Evolutionary conservation across 2,329 filamentous ascomycete species (phyloP), one percentile per base, ranked within the genome.

Genomic region (Hypoxylon sp.): DNA sequence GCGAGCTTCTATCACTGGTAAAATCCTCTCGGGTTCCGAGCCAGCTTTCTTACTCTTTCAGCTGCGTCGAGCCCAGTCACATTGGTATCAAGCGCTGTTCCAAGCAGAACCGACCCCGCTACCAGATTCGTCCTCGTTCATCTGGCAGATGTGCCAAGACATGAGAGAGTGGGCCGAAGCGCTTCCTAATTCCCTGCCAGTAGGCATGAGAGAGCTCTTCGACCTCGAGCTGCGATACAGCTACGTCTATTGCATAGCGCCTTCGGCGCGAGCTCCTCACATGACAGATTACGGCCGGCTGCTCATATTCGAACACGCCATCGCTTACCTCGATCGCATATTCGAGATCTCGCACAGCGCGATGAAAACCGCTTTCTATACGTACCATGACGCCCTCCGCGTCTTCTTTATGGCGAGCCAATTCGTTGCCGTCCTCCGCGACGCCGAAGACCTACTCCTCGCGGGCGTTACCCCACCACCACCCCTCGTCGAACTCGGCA

Each of bases 161-260:
- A 94, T 93, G 90, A 89, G 86, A 59, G 87, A 89, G 74, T 98
- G 95, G 95, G 91, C 90, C 65, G 88, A 93, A 36, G 87, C 87
- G n/a, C 86, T 97, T 11, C 92, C 93, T 0, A 81, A 84, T 38
- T 86, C 85, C 1, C 85, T 92, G 0, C 86, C 91, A 0, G 82
- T 86, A 0, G 86, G 87, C 25, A 90, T 94, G 69, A 87, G 90
- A 41, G 87, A 91, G 51, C 88, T 94, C 70, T 97, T 98, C 75
- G 91, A 96, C 69, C 87, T 97, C 14, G 96, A 99, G 77, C 81
- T 97, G 45, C 87, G 95, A 50, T 98, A 97, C 81, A 97, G 93
- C 75, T 96, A 93, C 73, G 91, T 97, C 23, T 93, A 98, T 78
- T 92, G 95, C 63, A 86, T 98, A 6, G 93, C 93, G 0, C 93